phyloP scores from a whole-genome alignment of 2,329 filamentous ascomycete species.

The Cladophialophora exuberans region DNA sequence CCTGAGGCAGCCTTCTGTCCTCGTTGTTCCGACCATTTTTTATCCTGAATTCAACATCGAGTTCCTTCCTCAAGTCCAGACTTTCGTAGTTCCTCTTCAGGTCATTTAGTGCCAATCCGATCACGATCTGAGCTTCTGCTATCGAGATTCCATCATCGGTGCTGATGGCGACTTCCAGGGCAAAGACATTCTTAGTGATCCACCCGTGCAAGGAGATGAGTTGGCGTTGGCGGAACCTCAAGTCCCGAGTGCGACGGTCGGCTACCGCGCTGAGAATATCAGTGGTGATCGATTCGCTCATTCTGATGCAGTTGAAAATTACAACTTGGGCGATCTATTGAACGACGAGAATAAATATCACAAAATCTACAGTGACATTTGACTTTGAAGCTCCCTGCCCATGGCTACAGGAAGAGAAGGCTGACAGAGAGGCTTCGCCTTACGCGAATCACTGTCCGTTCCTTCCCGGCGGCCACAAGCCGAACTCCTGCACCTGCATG shows the following conservation, averaged over 20 bases:
- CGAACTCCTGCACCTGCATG: not conserved
- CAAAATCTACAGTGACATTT: not conserved
- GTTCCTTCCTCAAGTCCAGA: conserved; percentile 32
- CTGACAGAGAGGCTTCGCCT: not conserved
- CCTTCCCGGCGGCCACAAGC: conserved; percentile 14
- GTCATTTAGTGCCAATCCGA: not conserved
- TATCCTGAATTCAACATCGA: conserved; percentile 15
- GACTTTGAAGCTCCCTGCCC: not conserved
- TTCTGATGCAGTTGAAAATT: not conserved
- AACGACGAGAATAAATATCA: not conserved
- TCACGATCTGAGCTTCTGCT: not conserved
- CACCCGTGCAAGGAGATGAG: conserved; percentile 41
- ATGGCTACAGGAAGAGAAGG: not conserved
- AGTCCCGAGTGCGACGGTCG: conserved; percentile 45
- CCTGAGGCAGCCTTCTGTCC: not conserved
- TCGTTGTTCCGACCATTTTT: conserved; percentile 1
- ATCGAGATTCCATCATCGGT: not conserved
- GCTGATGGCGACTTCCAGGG: not conserved
- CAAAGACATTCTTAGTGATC: conserved; percentile 29
- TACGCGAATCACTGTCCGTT: conserved; percentile 8
- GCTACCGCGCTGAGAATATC: conserved; percentile 38
- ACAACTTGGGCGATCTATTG: no score
- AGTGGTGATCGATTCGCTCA: conserved; percentile 3
- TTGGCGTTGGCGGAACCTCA: conserved; percentile 45
- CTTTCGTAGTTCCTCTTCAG: not conserved